Percentiles rank a stretch among this genome's conserved stretches.
Conservation (phyloP, 1,284 basidiomycete genomes). For the Ganoderma lingzhi region DNA sequence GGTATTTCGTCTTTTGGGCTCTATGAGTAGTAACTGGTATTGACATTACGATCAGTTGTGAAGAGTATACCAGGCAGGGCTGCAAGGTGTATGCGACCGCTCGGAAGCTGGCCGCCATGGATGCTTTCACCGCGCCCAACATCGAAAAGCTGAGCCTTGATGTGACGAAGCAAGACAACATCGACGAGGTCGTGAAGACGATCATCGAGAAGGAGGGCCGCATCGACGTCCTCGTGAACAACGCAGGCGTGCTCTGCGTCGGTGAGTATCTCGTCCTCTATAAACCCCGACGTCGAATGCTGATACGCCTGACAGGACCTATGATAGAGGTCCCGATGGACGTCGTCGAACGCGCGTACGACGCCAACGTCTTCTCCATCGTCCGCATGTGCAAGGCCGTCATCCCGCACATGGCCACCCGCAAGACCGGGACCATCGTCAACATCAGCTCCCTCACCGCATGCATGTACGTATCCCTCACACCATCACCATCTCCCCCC, state of each 20-base stretch:
- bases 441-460: conserved; percentile 79
- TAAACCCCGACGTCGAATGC: background rate
- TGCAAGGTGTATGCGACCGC: conserved; percentile 52
- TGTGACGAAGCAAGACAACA: conserved; percentile 41
- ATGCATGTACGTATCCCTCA: conserved; percentile 57
- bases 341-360: conserved; percentile 58
- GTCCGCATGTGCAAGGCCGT: conserved; percentile 70
- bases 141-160: conserved; percentile 43
- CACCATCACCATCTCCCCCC: background rate
- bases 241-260: conserved; percentile 42
- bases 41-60: conserved; percentile 36
- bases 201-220: conserved; percentile 39
- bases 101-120: conserved; percentile 45
- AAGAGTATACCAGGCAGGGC: conserved; percentile 43
- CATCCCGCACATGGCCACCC: conserved; percentile 73
- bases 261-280: conserved; percentile 31
- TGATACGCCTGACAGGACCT: conserved; percentile 54
- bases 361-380: conserved; percentile 71
- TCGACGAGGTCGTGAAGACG: conserved; percentile 37
- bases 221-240: conserved; percentile 43
- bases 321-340: conserved; percentile 69
- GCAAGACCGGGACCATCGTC: conserved; percentile 68
- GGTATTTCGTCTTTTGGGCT: conserved; percentile 36
- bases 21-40: no score
- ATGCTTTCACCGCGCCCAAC: conserved; percentile 36